Evolutionary conservation across 2,329 filamentous ascomycete species (phyloP).

Genomic region (Talaromyces sp.): DNA sequence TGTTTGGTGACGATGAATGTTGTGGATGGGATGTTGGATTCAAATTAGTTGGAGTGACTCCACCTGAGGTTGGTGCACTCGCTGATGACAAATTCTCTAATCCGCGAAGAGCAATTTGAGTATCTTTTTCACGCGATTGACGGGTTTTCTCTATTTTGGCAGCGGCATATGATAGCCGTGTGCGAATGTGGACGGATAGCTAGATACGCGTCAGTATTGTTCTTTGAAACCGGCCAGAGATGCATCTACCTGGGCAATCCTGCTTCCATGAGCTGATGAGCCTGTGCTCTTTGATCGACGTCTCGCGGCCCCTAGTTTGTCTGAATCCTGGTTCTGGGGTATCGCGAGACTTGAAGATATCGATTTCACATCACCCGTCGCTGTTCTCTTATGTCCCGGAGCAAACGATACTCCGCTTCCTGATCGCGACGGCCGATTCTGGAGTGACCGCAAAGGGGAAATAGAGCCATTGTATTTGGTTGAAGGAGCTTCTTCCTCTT

Average conservation of each 20-base stretch:
- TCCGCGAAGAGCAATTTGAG: slow-evolving; percentile 16
- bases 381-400: slow-evolving; percentile 70
- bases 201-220: slow-evolving; percentile 41
- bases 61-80: slow-evolving; percentile 65
- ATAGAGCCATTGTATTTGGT: slow-evolving; percentile 19
- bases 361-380: slow-evolving; percentile 72
- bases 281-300: slow-evolving; percentile 74
- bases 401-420: slow-evolving; percentile 13
- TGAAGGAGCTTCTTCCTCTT: slow-evolving; percentile 10
- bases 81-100: slow-evolving; percentile 14
- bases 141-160: slow-evolving; percentile 90
- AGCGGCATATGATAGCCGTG: slow-evolving; percentile 89
- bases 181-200: slow-evolving; percentile 77
- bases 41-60: slow-evolving; percentile 55
- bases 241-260: slow-evolving; percentile 75
- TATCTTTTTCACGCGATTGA: slow-evolving; percentile 65
- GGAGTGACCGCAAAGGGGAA: slow-evolving; percentile 14
- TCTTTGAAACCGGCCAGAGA: background rate
- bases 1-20: slow-evolving; percentile 8
- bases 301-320: slow-evolving; percentile 29
- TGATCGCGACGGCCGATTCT: slow-evolving; percentile 3
- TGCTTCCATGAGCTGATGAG: slow-evolving; percentile 66
- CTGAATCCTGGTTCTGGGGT: slow-evolving; percentile 30
- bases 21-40: slow-evolving; percentile 16
- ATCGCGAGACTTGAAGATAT: slow-evolving; percentile 20